These are phyloP conservation scores for Blastobotrys elegans DNA, from an alignment of 1,139 yeast genomes.

Conservation along the genomic window DNA sequence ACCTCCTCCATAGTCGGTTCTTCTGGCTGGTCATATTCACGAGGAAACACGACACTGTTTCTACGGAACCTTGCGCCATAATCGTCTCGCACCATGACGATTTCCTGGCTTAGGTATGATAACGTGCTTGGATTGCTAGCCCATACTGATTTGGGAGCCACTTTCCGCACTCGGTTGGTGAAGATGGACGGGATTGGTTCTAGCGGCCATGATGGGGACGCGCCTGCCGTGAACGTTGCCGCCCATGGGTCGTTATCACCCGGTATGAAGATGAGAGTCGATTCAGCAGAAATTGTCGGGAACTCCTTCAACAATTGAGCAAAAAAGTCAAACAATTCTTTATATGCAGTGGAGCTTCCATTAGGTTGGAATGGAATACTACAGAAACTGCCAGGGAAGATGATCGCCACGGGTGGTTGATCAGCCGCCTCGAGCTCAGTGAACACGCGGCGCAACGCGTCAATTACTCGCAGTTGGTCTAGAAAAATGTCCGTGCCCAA, in stretches of 20 bases:
- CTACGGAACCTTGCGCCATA: constrained; percentile 61
- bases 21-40: constrained; percentile 16
- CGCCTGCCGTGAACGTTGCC: constrained; percentile 62
- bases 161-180: constrained; percentile 58
- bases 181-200: constrained; percentile 65
- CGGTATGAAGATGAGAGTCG: constrained; percentile 66
- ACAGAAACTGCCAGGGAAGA: constrained; percentile 66
- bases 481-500: constrained; percentile 71
- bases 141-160: constrained; percentile 65
- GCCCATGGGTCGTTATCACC: constrained; percentile 96
- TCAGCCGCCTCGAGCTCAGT: constrained; percentile 39
- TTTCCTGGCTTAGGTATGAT: constrained; percentile 77
- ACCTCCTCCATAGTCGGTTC: constrained; percentile 14
- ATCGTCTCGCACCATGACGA: constrained; percentile 69
- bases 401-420: constrained; percentile 52
- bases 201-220: constrained; percentile 67
- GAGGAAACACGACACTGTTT: constrained; percentile 52
- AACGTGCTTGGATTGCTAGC: constrained; percentile 74
- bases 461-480: constrained; percentile 53
- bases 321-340: constrained; percentile 66
- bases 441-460: constrained; percentile 59
- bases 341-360: constrained; percentile 48
- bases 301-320: constrained; percentile 51
- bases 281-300: constrained; percentile 37
- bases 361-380: constrained; percentile 58